Conservation (phyloP, 2,329 filamentous ascomycete species). For the Exophiala xenobiotica region DNA sequence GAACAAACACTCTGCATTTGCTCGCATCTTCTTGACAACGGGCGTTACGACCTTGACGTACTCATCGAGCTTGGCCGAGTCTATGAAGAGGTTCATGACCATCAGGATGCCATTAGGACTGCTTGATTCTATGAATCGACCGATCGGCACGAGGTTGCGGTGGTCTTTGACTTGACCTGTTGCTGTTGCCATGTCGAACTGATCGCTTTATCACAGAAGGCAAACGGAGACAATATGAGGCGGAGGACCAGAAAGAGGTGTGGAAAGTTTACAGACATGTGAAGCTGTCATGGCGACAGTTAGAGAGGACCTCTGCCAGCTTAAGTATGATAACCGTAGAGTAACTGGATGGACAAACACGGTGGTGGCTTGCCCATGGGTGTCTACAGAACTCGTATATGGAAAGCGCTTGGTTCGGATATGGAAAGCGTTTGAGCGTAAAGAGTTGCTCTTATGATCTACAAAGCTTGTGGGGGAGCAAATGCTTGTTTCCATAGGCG, state of each 20-base stretch:
- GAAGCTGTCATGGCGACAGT: not conserved
- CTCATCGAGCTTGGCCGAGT: slow-evolving; percentile 11
- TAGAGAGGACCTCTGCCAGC: too few species aligned
- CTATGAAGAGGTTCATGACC: slow-evolving; percentile 17
- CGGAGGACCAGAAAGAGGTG: not conserved
- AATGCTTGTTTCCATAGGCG: not conserved
- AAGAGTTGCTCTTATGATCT: not conserved
- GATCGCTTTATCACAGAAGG: not conserved
- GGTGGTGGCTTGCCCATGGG: not conserved
- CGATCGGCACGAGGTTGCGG: slow-evolving; percentile 13
- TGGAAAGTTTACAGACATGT: not conserved
- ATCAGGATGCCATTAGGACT: slow-evolving; percentile 11
- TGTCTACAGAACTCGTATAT: not conserved
- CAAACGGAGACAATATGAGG: not conserved
- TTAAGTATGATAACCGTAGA: too few species aligned
- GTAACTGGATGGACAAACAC: too few species aligned
- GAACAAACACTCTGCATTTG: slow-evolving; percentile 12
- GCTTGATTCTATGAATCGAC: slow-evolving; percentile 9
- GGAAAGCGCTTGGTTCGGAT: too few species aligned
- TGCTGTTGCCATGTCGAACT: slow-evolving; percentile 1
- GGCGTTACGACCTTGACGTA: slow-evolving; percentile 14
- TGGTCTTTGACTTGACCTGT: slow-evolving; percentile 3
- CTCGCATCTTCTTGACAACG: slow-evolving; percentile 14
- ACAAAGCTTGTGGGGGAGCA: not conserved
- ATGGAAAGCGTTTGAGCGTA: not conserved